Base-by-base conservation (phyloP, 208 protist genomes). In the Crithidia bombi region DNA sequence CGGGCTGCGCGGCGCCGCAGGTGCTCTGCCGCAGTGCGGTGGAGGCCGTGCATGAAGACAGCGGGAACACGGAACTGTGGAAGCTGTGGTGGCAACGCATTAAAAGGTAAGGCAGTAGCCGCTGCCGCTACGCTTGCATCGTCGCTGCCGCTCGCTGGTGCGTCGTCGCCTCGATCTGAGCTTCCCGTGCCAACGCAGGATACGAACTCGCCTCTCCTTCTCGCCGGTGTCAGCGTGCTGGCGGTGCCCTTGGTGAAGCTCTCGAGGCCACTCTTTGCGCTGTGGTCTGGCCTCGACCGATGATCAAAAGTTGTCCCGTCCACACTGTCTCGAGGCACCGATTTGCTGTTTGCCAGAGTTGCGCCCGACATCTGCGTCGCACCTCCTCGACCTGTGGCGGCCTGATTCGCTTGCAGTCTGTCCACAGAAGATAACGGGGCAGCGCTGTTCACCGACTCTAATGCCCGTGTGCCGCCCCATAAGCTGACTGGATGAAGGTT, bases 11-110 rank as follows among this genome's bases (percentile, higher is more conserved):
- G 62, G 2, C 62, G 46, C 11, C 62, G 62, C 47, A 44, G 12
- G 35, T 44, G 23, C 49, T 55, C 44, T 25, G 62, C 63, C 2
- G 63, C 63, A 3, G 63, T 56, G 36, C 38, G 26, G 51, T 49
- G 47, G 3, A 26, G 23, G 32, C n/a, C 7, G 6, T n/a, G 50
- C 9, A 21, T 15, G 38, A 19, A 26, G 12, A 41, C 28, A 5
- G 58, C n/a, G 4, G 51, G 50, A 11, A 51, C 46, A 17, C 19
- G 38, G n/a, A 69, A 69, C 15, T 1, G 1, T 10, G 49, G 62
- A 1, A 67, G 62, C 15, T 46, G 62, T 36, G 62, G 62, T 7
- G 50, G 28, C 38, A 33, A n/a, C 1, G 55, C 5, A 30, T 33
- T 28, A 1, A 7, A 30, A 15, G 52, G 14, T 10, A n/a, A 3